A percentile compares a stretch with the other conserved stretches of the same genome.
Conservation (phyloP, 305 asterid genomes). For the Solanum aculeatissimum region DNA sequence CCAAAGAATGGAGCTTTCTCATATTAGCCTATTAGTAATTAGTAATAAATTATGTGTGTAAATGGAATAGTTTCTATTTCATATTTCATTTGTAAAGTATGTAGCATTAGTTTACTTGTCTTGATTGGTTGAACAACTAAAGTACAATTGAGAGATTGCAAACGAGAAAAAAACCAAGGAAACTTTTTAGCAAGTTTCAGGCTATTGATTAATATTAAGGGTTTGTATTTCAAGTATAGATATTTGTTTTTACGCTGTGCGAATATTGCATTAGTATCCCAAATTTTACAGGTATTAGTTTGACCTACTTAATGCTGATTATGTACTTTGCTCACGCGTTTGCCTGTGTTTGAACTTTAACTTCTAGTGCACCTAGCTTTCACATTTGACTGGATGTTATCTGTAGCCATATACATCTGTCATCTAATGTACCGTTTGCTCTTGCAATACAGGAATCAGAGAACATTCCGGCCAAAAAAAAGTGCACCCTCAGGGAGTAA, state of each 20-base stretch:
- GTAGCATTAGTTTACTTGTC: neutral
- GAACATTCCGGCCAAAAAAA: conserved; percentile 89
- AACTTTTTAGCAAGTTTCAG: neutral
- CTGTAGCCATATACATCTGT: neutral
- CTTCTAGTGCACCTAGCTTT: neutral
- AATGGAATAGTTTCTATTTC: neutral
- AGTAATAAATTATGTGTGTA: neutral
- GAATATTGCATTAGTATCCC: neutral
- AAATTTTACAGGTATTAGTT: neutral
- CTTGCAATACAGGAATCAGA: conserved; percentile 57
- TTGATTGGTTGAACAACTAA: neutral
- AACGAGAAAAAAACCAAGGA: neutral
- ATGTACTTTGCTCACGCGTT: neutral
- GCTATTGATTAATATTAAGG: neutral
- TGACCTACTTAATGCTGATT: neutral
- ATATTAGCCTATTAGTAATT: neutral
- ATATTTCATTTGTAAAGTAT: neutral
- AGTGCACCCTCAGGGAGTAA: conserved; percentile 96
- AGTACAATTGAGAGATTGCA: neutral
- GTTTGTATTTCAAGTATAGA: neutral
- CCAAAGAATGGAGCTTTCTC: neutral
- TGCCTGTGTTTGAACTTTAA: neutral
- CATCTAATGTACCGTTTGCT: conserved; percentile 10
- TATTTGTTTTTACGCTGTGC: neutral
- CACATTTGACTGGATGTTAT: neutral